A percentile compares a stretch with the other conserved stretches of the same genome.
Evolutionary conservation across 2,329 filamentous ascomycete species (phyloP).

Genomic region (Leptosphaerulina australis): DNA sequence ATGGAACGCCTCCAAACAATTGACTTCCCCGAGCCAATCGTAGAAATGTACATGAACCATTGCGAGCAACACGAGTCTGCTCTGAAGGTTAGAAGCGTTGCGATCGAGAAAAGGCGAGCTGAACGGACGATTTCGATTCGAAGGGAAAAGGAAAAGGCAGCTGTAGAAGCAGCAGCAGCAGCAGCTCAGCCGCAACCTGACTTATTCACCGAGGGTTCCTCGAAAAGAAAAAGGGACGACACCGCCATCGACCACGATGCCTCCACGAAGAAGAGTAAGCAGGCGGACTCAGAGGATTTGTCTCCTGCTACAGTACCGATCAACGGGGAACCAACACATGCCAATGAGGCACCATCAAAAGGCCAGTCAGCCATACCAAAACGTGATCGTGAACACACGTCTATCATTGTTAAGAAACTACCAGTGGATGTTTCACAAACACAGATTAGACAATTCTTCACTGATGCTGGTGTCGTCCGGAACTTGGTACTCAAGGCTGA

Average conservation of each 20-base stretch:
- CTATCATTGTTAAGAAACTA: constrained; percentile 79
- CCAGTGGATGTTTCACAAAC: constrained; percentile 72
- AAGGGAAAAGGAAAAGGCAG: constrained; percentile 66
- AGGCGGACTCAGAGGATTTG: constrained; percentile 39
- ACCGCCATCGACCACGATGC: constrained; percentile 57
- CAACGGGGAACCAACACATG: constrained; percentile 26
- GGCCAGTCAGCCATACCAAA: constrained; percentile 56
- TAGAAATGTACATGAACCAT: constrained; percentile 76
- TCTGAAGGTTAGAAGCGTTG: constrained; percentile 72
- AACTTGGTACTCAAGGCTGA: constrained; percentile 73
- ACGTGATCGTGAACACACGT: constrained; percentile 89
- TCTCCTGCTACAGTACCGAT: constrained; percentile 15
- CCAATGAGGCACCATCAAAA: constrained; percentile 47
- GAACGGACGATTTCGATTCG: constrained; percentile 56
- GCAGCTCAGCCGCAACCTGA: constrained; percentile 26
- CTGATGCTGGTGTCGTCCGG: constrained; percentile 84
- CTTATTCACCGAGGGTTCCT: constrained; percentile 53
- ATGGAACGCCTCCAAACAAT: constrained; percentile 64
- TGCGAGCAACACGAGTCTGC: constrained; percentile 91
- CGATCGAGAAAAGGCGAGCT: constrained; percentile 74
- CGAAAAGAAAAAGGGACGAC: constrained; percentile 75
- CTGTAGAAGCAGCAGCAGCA: constrained; percentile 57
- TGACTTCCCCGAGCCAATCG: constrained; percentile 77
- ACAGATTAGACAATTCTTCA: constrained; percentile 86
- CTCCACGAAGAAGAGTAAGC: constrained; percentile 70